A percentile compares a stretch with the other conserved stretches of the same genome.
Evolutionary conservation across 164 flowering plant species (phyloP).

Genomic region (Malania oleifera): DNA sequence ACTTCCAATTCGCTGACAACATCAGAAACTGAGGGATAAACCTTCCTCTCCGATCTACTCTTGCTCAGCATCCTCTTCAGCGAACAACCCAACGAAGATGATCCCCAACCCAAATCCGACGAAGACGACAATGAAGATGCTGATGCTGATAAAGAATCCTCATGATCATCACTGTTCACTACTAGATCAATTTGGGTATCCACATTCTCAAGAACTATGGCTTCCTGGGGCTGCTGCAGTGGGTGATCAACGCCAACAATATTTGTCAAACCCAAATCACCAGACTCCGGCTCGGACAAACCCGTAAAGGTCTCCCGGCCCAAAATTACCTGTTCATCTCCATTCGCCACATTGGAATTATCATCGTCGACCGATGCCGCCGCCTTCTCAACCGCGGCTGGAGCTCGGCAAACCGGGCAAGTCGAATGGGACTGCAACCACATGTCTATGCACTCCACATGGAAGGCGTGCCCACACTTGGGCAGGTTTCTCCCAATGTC

Average conservation of each 20-base stretch:
- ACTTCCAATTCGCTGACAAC: slow-evolving; percentile 9
- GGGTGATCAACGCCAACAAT: neutral
- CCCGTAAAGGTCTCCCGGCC: neutral
- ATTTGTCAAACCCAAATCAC: neutral
- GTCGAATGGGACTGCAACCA: slow-evolving; percentile 54
- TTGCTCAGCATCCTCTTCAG: slow-evolving; percentile 45
- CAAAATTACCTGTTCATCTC: too few species aligned
- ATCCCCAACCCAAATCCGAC: neutral
- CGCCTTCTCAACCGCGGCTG: slow-evolving; percentile 15
- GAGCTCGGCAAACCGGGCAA: slow-evolving; percentile 64
- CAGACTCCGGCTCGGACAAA: neutral
- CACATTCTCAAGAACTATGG: slow-evolving; percentile 12
- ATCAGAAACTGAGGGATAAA: slow-evolving; percentile 26
- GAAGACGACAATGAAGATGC: slow-evolving; percentile 7
- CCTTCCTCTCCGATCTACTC: slow-evolving; percentile 32
- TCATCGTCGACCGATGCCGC: neutral
- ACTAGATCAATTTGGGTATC: neutral
- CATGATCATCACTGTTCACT: too few species aligned
- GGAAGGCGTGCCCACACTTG: slow-evolving; percentile 52
- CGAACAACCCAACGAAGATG: slow-evolving; percentile 25
- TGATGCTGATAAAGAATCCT: neutral
- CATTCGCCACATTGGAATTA: neutral
- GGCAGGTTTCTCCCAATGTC: slow-evolving; percentile 45
- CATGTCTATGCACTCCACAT: slow-evolving; percentile 65
- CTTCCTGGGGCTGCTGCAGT: slow-evolving; percentile 1